Base-by-base conservation (phyloP, 176 grass and related monocot species). In the Oryza nivara region DNA sequence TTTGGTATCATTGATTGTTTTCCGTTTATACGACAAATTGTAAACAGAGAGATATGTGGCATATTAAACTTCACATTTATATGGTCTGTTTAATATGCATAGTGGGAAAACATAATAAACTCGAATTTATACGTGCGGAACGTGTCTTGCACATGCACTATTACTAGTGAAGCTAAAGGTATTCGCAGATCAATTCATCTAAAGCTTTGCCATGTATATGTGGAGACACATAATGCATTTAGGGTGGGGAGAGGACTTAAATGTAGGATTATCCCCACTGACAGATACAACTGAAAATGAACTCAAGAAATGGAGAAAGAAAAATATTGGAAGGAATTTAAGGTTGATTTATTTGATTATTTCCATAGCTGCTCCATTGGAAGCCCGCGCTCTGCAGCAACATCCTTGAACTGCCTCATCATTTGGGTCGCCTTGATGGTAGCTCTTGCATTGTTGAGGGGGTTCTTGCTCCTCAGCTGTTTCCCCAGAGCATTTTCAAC, bases 341-440 rank as follows among this genome's bases (percentile, higher is more conserved):
- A 60, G 45, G 26, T n/a, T 6, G 9, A 17, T 47, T 2, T 41
- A 35, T 43, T 78, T 72, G 26, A 88, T 93, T 87, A 98, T 87
- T 95, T 95, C 92, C 92, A 98, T 72, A 98, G 61, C 30, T 98
- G 91, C 74, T 95, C 87, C 89, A 98, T 88, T 22, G 91, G 91
- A 35, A 98, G 73, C 28, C 96, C 96, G 4, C 96, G 89, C 61
- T 95, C 87, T 16, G 52, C 83, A 14, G 93, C 83, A 3, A 95
- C 91, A 9, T 95, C 92, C n/a, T 82, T 56, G 65, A 92, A 89
- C 58, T 86, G 85, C 74, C 78, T 93, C 93, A 95, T 95, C 80
- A 87, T 89, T 75, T 90, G 85, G 13, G 87, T 90, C 11, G 96
- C 93, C 67, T 88, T 90, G n/a, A 95, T 83, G 4, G 92, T 93